A percentile compares a stretch with the other conserved stretches of the same genome.
phyloP scores from a whole-genome alignment of 78 protist species.

The Parvularia atlantis region DNA sequence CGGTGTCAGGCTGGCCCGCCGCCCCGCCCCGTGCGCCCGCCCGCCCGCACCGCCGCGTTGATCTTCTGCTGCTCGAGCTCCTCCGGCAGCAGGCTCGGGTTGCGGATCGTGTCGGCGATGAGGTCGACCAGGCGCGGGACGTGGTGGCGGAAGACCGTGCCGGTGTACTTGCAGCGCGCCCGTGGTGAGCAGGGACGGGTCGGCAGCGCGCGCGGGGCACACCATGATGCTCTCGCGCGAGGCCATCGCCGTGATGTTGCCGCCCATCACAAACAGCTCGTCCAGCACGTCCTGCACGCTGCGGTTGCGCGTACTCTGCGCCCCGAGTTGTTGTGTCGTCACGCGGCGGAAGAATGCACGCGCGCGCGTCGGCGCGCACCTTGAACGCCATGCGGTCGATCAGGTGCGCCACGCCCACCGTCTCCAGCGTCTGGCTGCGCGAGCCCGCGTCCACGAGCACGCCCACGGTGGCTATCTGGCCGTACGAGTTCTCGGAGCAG shows the following conservation, averaged over 20 bases:
- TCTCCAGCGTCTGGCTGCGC: constrained; percentile 1
- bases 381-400: constrained; percentile 7
- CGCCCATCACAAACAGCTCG: not conserved
- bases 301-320: not conserved
- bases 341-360: not conserved
- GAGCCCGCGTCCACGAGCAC: constrained; percentile 5
- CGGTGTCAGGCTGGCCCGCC: too few species aligned
- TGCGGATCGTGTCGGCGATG: constrained; percentile 1
- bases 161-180: not conserved
- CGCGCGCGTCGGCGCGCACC: not conserved
- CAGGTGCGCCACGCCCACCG: constrained; percentile 5
- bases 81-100: not conserved
- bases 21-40: too few species aligned
- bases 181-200: not conserved
- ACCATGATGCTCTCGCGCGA: not conserved
- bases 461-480: not conserved
- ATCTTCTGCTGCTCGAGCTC: not conserved
- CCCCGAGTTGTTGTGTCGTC: not conserved
- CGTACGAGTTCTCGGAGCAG: too few species aligned
- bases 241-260: not conserved
- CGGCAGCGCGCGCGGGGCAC: not conserved
- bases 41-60: too few species aligned
- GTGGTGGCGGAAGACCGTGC: not conserved
- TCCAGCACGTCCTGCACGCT: not conserved
- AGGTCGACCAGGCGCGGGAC: not conserved